These are phyloP conservation scores for Stagonosporopsis rhizophila DNA, from an alignment of 2,329 filamentous ascomycete species.

Conservation along the genomic window DNA sequence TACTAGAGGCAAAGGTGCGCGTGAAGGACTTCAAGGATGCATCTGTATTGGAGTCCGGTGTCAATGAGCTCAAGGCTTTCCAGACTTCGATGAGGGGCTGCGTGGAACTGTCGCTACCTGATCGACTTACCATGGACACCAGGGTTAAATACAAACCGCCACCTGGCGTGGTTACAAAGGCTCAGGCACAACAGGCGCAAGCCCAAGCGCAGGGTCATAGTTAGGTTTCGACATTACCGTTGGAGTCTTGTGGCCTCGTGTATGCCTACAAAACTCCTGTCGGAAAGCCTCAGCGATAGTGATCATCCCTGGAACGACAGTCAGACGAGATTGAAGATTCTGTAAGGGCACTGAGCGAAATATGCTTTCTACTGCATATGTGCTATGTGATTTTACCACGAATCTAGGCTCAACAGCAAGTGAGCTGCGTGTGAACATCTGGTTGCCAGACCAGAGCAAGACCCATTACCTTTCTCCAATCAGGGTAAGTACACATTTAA, in stretches of 20 bases:
- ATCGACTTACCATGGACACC: constrained; percentile 66
- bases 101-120: constrained; percentile 63
- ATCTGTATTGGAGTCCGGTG: constrained; percentile 61
- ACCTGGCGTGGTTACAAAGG: constrained; percentile 14
- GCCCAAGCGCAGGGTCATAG: constrained; percentile 12
- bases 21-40: constrained; percentile 63
- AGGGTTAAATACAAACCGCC: constrained; percentile 59
- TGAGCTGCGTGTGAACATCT: not conserved
- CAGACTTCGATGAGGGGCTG: constrained; percentile 64
- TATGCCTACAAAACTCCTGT: not conserved
- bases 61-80: constrained; percentile 62
- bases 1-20: constrained; percentile 65
- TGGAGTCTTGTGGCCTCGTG: not conserved
- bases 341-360: not conserved
- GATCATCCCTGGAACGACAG: not conserved
- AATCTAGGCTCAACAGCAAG: not conserved
- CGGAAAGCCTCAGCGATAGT: not conserved
- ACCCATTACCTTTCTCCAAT: not conserved
- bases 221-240: constrained; percentile 19
- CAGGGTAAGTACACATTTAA: not conserved
- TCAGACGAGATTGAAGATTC: not conserved
- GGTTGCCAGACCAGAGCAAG: not conserved
- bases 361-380: not conserved
- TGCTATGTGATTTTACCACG: not conserved
- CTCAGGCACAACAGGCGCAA: constrained; percentile 17